Evolutionary conservation across 2,329 filamentous ascomycete species (phyloP).

Genomic region (Botrytis squamosa): DNA sequence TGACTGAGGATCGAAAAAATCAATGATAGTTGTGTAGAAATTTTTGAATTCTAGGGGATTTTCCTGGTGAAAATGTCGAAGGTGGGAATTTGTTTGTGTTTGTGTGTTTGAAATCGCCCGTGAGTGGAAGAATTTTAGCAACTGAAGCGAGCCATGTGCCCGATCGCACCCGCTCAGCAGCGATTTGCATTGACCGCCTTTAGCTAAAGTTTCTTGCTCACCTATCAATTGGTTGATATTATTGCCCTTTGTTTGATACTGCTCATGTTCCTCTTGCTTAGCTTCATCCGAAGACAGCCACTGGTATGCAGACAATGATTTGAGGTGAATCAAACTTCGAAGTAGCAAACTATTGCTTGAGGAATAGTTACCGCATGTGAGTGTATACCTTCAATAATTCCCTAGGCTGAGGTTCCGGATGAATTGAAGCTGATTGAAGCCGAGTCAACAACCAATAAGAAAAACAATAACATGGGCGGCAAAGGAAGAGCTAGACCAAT

Average conservation of each 20-base stretch:
- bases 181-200: neutral
- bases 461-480: neutral
- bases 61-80: neutral
- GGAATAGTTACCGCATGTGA: neutral
- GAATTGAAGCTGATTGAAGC: neutral
- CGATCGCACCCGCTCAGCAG: neutral
- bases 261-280: neutral
- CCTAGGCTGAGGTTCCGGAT: neutral
- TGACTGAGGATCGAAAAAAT: neutral
- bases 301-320: neutral
- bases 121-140: neutral
- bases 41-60: neutral
- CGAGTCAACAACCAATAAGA: neutral
- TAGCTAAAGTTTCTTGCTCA: neutral
- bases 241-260: neutral
- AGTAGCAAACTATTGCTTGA: neutral
- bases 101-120: neutral
- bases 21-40: neutral
- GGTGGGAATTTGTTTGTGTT: conserved; percentile 6
- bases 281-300: neutral
- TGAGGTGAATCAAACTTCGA: neutral
- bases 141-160: neutral
- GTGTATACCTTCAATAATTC: neutral
- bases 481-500: neutral
- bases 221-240: neutral